Percentiles rank a stretch among this genome's conserved stretches.
Evolutionary conservation across 164 flowering plant species (phyloP).

Genomic region (Umbellularia californica): DNA sequence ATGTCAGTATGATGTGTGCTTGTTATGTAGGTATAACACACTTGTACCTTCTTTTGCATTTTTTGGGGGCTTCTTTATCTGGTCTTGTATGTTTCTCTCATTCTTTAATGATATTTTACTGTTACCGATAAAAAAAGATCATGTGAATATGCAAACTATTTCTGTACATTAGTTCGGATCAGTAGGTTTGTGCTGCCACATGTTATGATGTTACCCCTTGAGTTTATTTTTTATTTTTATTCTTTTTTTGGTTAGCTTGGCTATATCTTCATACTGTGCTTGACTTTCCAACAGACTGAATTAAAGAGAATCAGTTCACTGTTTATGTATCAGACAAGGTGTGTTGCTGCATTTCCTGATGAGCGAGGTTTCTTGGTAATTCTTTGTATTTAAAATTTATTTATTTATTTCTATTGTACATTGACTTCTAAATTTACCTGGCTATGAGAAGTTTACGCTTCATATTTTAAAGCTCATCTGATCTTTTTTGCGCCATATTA

Average conservation of each 20-base stretch:
- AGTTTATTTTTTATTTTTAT: too few relatives aligned
- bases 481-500: neutral
- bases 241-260: neutral
- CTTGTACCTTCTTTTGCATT: neutral
- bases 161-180: neutral
- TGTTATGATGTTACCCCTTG: neutral
- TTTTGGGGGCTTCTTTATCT: neutral
- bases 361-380: constrained; percentile 94
- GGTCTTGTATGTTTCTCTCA: neutral
- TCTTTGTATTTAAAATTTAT: neutral
- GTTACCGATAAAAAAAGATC: too few relatives aligned
- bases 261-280: neutral
- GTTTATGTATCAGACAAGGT: constrained; percentile 92
- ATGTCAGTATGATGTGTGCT: too few relatives aligned
- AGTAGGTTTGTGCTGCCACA: neutral
- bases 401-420: neutral
- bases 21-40: neutral
- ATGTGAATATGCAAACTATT: neutral
- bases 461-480: neutral
- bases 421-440: neutral
- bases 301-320: constrained; percentile 86
- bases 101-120: neutral
- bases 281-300: constrained; percentile 49
- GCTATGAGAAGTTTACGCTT: neutral
- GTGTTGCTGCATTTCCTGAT: constrained; percentile 96